Conservation (phyloP, 2,329 filamentous ascomycete genomes). For the Diaporthe sp. region DNA sequence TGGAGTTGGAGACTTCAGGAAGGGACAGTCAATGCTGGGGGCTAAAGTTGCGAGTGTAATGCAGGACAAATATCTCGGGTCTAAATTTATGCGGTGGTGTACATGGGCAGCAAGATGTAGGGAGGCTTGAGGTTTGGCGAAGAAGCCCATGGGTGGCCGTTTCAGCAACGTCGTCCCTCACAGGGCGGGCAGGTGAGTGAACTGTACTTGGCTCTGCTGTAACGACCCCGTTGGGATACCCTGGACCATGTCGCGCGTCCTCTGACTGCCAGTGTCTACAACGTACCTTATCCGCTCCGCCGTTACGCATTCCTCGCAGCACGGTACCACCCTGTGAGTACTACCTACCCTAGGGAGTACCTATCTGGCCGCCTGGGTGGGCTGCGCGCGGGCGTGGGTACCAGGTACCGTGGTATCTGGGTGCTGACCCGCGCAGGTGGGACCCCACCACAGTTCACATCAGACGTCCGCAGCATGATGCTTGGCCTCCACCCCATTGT, state of each 20-base stretch:
- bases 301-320: constrained; percentile 1
- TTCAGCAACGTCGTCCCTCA: constrained; percentile 26
- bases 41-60: neutral
- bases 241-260: constrained; percentile 22
- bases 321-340: neutral
- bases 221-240: constrained; percentile 19
- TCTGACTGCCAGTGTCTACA: neutral
- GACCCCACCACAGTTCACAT: constrained; percentile 27
- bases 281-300: neutral
- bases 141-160: constrained; percentile 19
- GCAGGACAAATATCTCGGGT: constrained; percentile 31
- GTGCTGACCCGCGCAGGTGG: constrained; percentile 24
- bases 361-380: neutral
- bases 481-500: constrained; percentile 27
- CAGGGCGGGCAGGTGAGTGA: constrained; percentile 19
- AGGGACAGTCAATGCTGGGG: neutral
- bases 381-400: neutral
- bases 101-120: neutral
- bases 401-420: neutral
- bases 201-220: constrained; percentile 25
- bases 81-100: constrained; percentile 25
- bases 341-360: neutral
- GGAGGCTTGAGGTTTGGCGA: constrained; percentile 27
- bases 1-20: neutral
- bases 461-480: constrained; percentile 28